Conservation (phyloP, 306 rosid species). For the Medicago ruthenica region DNA sequence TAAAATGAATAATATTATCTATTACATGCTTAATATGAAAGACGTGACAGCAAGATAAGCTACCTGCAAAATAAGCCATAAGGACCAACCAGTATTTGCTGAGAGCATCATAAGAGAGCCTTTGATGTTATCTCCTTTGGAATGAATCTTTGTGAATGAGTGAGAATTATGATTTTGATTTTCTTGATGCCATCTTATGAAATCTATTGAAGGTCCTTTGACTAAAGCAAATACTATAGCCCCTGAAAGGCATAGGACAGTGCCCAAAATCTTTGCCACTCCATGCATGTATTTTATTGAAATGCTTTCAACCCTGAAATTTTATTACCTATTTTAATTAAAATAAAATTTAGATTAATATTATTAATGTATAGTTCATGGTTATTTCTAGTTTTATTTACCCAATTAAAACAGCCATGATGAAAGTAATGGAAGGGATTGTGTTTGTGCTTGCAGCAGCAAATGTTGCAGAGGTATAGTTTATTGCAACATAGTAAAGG, state of each 20-base stretch:
- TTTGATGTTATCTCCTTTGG: conserved; percentile 55
- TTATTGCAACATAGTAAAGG: conserved; percentile 77
- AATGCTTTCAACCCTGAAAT: conserved; percentile 73
- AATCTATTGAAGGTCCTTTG: conserved; percentile 70
- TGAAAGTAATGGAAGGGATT: conserved; percentile 80
- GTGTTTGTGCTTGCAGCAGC: conserved; percentile 88
- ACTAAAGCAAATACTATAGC: conserved; percentile 77
- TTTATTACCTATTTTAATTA: conserved; percentile 7
- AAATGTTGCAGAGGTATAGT: conserved; percentile 86
- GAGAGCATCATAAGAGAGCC: conserved; percentile 82
- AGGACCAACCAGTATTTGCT: conserved; percentile 78
- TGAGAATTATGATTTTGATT: conserved; percentile 34
- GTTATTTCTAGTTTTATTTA: conserved; percentile 13
- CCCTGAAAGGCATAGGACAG: conserved; percentile 68
- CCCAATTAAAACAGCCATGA: conserved; percentile 74
- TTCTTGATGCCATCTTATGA: conserved; percentile 54
- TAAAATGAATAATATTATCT: background rate
- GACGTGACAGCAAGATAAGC: background rate
- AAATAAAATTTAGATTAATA: background rate
- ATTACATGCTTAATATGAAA: background rate
- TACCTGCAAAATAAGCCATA: conserved; percentile 96
- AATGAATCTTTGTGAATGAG: conserved; percentile 27
- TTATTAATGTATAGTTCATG: background rate
- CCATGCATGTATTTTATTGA: conserved; percentile 62
- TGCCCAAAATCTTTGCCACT: conserved; percentile 76